Conservation (phyloP, 208 protist species). For the Trypanosoma grayi region DNA sequence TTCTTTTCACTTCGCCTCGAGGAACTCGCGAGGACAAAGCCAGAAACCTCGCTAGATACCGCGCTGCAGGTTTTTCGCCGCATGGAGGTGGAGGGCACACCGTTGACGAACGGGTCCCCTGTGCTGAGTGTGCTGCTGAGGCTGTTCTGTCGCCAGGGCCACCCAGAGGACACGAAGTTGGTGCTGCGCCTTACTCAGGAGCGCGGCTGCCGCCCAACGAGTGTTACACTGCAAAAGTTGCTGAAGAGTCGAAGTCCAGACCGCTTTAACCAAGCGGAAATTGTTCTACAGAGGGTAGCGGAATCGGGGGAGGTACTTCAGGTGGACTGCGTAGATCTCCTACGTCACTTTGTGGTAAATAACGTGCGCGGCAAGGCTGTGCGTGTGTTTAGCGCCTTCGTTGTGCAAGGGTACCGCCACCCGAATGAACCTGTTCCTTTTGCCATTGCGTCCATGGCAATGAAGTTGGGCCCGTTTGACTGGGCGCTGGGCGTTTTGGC, state of each 20-base stretch:
- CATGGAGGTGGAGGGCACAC: constrained; percentile 80
- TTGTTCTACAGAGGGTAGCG: constrained; percentile 14
- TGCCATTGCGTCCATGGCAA: constrained; percentile 42
- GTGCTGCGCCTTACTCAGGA: constrained; percentile 18
- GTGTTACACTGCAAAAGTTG: constrained; percentile 16
- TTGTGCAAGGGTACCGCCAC: constrained; percentile 17
- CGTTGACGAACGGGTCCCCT: constrained; percentile 60
- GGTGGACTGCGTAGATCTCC: constrained; percentile 16
- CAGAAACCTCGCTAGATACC: constrained; percentile 45
- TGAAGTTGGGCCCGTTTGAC: constrained; percentile 71
- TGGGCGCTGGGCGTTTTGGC: constrained; percentile 69
- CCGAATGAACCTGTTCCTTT: constrained; percentile 35
- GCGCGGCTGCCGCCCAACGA: constrained; percentile 14
- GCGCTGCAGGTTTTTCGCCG: constrained; percentile 76
- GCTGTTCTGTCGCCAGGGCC: constrained; percentile 39
- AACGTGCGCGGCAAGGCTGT: constrained; percentile 22
- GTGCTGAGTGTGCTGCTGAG: constrained; percentile 57
- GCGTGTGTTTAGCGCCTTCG: constrained; percentile 26
- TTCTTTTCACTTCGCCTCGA: constrained; percentile 76
- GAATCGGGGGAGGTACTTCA: constrained; percentile 15
- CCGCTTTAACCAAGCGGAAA: constrained; percentile 18
- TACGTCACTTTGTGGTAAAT: constrained; percentile 15
- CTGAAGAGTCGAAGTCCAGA: constrained; percentile 12
- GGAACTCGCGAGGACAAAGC: constrained; percentile 40
- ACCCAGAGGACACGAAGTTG: constrained; percentile 18